A percentile compares a stretch with the other conserved stretches of the same genome.
Conservation (phyloP, 2,329 filamentous ascomycete genomes). For the Hypoxylon sp. region DNA sequence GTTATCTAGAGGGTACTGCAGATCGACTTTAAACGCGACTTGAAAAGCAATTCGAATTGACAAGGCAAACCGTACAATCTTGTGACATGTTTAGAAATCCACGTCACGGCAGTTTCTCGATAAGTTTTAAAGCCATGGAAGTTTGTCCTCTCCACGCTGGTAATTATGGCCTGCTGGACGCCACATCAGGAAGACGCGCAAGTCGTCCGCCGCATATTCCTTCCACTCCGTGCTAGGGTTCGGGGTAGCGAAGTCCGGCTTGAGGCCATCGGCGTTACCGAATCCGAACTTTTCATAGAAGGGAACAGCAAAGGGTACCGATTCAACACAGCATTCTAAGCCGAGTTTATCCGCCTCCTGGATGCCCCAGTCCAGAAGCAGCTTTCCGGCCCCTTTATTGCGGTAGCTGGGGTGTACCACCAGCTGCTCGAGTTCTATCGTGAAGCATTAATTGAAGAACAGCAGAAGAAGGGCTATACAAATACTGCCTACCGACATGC, state of each 20-base stretch:
- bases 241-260: conserved; percentile 6
- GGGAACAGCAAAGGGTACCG: conserved; percentile 20
- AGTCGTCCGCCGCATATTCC: conserved; percentile 19
- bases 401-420: conserved; percentile 21
- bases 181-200: conserved; percentile 26
- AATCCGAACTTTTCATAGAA: conserved; percentile 25
- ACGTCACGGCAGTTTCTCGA: too few species aligned
- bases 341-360: conserved; percentile 23
- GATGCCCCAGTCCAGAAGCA: conserved; percentile 20
- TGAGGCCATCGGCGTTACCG: conserved; percentile 14
- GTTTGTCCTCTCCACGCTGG: not conserved
- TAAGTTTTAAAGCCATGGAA: too few species aligned
- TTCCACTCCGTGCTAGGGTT: conserved; percentile 17
- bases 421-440: too few species aligned
- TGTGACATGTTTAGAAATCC: too few species aligned
- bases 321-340: conserved; percentile 21
- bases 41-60: too few species aligned
- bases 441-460: too few species aligned
- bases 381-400: conserved; percentile 9
- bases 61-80: too few species aligned
- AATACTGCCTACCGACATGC: conserved; percentile 19
- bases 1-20: too few species aligned
- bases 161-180: conserved; percentile 22
- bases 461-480: too few species aligned
- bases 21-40: too few species aligned